Evolutionary conservation across 2,329 filamentous ascomycete genomes (phyloP).

Genomic region (Microdochium nivale): DNA sequence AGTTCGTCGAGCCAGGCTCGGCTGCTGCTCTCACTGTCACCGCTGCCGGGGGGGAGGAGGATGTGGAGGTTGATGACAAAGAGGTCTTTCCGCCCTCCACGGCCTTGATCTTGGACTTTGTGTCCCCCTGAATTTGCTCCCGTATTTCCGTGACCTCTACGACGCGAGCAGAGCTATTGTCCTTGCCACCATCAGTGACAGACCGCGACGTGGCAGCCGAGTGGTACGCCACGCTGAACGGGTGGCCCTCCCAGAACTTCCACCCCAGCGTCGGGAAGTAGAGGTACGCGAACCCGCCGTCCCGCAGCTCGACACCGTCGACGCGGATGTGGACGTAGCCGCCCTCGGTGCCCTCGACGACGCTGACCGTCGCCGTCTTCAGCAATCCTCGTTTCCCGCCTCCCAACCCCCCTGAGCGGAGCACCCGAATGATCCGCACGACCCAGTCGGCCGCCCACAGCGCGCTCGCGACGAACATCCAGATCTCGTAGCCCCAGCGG

Average conservation of each 20-base stretch:
- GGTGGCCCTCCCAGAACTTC: conserved; percentile 27
- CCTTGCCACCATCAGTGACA: too few relatives aligned
- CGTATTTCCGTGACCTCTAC: background rate
- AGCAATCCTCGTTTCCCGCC: conserved; percentile 5
- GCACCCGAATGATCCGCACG: conserved; percentile 16
- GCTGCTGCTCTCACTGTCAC: background rate
- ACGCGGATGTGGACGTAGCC: conserved; percentile 20
- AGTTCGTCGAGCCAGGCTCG: background rate
- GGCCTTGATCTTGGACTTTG: background rate
- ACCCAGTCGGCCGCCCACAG: conserved; percentile 22
- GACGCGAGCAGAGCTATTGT: background rate
- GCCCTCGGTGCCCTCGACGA: conserved; percentile 17
- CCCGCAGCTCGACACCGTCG: background rate
- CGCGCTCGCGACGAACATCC: conserved; percentile 20
- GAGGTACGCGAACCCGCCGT: conserved; percentile 16
- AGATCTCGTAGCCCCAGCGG: conserved; percentile 29
- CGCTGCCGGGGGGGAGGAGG: too few relatives aligned
- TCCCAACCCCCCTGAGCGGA: background rate
- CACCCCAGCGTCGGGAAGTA: conserved; percentile 24
- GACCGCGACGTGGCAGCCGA: background rate
- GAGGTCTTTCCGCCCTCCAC: background rate
- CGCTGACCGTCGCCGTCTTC: conserved; percentile 12
- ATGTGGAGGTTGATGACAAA: background rate
- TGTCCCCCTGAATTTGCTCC: background rate
- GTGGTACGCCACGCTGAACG: conserved; percentile 19